Evolutionary conservation across 2,329 filamentous ascomycete species (phyloP).

Genomic region (Epichloe coenophiala): DNA sequence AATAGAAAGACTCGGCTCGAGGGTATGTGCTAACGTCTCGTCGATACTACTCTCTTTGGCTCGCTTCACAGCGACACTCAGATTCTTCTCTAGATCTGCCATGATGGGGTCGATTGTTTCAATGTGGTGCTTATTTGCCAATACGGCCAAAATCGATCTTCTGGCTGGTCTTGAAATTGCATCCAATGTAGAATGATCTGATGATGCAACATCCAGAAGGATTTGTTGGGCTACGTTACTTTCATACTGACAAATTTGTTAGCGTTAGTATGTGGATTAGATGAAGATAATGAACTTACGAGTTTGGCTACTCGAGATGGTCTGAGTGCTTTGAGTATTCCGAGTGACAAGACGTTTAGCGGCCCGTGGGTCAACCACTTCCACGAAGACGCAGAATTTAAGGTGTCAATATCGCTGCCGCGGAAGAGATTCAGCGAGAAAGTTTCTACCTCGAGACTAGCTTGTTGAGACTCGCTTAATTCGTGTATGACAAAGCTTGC

Average conservation of each 20-base stretch:
- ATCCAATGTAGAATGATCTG: constrained; percentile 3
- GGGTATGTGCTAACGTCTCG: neutral
- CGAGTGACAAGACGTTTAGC: constrained; percentile 23
- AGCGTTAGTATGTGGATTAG: neutral
- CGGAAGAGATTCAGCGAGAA: constrained; percentile 26
- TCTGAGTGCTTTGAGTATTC: constrained; percentile 24
- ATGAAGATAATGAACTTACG: constrained; percentile 13
- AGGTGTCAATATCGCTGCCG: constrained; percentile 11
- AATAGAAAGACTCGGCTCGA: constrained; percentile 12
- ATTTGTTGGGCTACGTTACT: constrained; percentile 22
- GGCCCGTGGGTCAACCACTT: constrained; percentile 18
- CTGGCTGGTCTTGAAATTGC: constrained; percentile 14
- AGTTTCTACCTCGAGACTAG: constrained; percentile 16
- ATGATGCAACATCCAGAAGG: constrained; percentile 15
- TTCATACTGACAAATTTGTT: constrained; percentile 18
- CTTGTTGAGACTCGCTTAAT: constrained; percentile 24
- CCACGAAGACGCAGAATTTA: constrained; percentile 11
- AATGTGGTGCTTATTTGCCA: constrained; percentile 32
- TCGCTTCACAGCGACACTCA: constrained; percentile 10
- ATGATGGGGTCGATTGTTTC: constrained; percentile 18
- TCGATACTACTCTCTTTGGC: neutral
- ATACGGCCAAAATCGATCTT: constrained; percentile 24
- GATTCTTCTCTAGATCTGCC: constrained; percentile 13
- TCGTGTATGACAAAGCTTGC: constrained; percentile 24
- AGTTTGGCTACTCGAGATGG: constrained; percentile 20